Base-by-base conservation (phyloP, 805 yeast genomes). In the Ogataea saltuana region DNA sequence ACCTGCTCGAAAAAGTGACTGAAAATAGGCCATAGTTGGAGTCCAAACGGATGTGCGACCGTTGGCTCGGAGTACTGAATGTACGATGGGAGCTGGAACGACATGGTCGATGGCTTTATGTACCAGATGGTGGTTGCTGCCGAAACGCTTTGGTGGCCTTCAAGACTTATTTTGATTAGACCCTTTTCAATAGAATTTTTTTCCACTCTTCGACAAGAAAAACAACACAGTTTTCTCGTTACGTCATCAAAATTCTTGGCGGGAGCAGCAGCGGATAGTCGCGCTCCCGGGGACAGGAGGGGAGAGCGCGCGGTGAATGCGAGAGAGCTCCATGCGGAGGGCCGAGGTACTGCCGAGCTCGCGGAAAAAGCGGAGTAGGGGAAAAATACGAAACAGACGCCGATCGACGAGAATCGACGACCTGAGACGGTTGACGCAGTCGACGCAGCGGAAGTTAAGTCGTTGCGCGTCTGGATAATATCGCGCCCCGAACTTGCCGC, bases 1-100 rank as follows among this genome's bases (percentile, higher is more conserved):
- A 71, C 58, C 30, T 56, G 36, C 36, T 66, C 73, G 56, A 75
- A 76, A 13, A 67, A 69, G 44, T 64, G 67, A 57, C 72, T 71
- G 63, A 85, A 83, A 49, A 83, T 64, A 22, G 86, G 85, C 88
- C 88, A 85, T 41, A 84, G 65, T 52, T 80, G 71, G 41, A 85
- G 36, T 10, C 82, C 82, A 49, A 78, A 78, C 4, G 83, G 82
- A 20, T 53, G 50, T 2, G 52, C 40, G 5, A 61, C 45, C 9
- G 60, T 41, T 15, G 67, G 67, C 21, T 46, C 27, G n/a, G 58
- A 46, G 50, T 57, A 61, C 34, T 50, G 39, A 32, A 63, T 49
- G 44, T 50, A 60, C 6, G 51, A 38, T 16, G 65, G 64, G n/a
- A 44, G 42, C 40, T 44, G 38, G 31, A 44, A 42, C 22, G 51